Percentiles rank a stretch among this genome's conserved stretches.
Evolutionary conservation across 75 land plant genomes (phyloP).

Genomic region (Sequoiadendron giganteum): DNA sequence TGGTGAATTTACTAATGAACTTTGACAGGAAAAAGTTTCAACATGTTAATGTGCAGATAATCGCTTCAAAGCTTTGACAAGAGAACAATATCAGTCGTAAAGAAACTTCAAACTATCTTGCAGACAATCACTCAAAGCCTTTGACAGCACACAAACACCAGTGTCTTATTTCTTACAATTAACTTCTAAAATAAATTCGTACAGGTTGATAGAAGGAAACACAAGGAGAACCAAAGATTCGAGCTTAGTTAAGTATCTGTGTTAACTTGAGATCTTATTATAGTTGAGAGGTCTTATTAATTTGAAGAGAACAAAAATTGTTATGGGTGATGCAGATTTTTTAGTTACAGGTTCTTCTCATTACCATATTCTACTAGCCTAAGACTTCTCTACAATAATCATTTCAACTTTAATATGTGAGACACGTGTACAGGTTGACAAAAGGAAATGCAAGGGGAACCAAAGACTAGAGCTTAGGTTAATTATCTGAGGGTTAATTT

Average conservation of each 20-base stretch:
- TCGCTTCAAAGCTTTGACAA: neutral
- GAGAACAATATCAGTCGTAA: neutral
- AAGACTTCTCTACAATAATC: neutral
- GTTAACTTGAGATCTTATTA: no score
- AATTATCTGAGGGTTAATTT: no score
- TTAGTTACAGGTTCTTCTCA: neutral
- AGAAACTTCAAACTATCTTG: neutral
- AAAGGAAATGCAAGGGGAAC: no score
- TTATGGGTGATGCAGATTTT: neutral
- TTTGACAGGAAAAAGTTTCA: neutral
- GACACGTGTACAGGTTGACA: neutral
- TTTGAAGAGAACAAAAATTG: neutral
- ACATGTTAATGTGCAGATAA: neutral
- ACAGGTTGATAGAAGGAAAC: no score
- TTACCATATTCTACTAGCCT: neutral
- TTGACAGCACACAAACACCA: neutral
- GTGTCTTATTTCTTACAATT: neutral
- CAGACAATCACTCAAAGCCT: neutral
- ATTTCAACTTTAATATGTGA: neutral
- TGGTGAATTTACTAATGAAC: neutral
- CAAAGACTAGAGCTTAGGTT: no score
- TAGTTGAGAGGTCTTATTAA: no score
- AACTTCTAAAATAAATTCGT: no score
- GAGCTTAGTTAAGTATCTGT: no score
- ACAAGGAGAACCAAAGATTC: no score